Evolutionary conservation across 2,329 filamentous ascomycete genomes (phyloP).

Genomic region (Xylaria sp.): DNA sequence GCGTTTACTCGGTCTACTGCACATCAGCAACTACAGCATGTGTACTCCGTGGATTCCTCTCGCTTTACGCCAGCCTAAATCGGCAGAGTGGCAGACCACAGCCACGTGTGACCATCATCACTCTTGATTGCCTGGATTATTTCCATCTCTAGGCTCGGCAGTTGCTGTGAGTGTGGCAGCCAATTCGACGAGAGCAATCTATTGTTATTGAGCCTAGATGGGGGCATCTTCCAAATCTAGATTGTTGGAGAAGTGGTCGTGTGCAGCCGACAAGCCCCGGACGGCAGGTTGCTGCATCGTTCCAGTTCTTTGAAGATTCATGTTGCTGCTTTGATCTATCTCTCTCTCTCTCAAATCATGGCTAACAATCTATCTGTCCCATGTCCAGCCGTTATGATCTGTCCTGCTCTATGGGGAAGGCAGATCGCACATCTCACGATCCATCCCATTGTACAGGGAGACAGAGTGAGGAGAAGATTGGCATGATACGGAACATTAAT

Average conservation of each 20-base stretch:
- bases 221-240: slow-evolving; percentile 2
- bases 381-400: slow-evolving; percentile 1
- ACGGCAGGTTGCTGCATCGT: slow-evolving; percentile 1
- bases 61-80: slow-evolving; percentile 20
- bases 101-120: slow-evolving; percentile 12
- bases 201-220: slow-evolving; percentile 19
- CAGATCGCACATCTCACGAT: slow-evolving; percentile 4
- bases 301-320: background rate
- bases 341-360: background rate
- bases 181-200: slow-evolving; percentile 18
- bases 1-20: background rate
- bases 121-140: slow-evolving; percentile 10
- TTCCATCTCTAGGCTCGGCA: slow-evolving; percentile 22
- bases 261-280: slow-evolving; percentile 6
- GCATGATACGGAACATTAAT: slow-evolving; percentile 13
- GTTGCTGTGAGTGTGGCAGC: slow-evolving; percentile 17
- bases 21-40: background rate
- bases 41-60: background rate
- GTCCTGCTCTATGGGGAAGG: slow-evolving; percentile 10
- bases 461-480: slow-evolving; percentile 16
- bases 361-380: background rate
- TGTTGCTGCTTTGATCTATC: background rate
- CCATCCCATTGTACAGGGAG: background rate
- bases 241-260: slow-evolving; percentile 1
- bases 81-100: slow-evolving; percentile 8